phyloP scores from a whole-genome alignment of 345 rosid species.

The Citropsis articulata region DNA sequence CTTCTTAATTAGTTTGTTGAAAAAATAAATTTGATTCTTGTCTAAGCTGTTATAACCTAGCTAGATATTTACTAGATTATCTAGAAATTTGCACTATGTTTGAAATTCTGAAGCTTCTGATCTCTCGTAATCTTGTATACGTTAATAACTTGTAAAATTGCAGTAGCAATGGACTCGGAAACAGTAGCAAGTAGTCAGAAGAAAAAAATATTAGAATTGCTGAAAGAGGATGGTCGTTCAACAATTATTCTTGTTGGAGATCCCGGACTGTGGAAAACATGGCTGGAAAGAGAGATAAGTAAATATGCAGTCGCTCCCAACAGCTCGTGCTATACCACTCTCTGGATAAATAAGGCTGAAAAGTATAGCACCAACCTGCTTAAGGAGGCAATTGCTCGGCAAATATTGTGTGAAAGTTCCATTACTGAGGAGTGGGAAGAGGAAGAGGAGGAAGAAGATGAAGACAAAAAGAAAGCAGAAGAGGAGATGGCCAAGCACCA shows the following conservation, averaged over 20 bases:
- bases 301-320: neutral
- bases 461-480: neutral
- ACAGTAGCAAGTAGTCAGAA: neutral
- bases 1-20: too few species aligned
- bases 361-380: constrained; percentile 17
- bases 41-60: too few species aligned
- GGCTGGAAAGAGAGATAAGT: constrained; percentile 18
- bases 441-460: constrained; percentile 17
- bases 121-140: too few species aligned
- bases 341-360: constrained; percentile 32
- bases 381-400: constrained; percentile 32
- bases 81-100: too few species aligned
- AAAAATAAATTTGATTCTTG: too few species aligned
- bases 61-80: too few species aligned
- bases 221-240: neutral
- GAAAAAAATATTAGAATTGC: neutral
- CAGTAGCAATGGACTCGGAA: too few species aligned
- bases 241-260: constrained; percentile 25
- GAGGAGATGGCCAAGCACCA: too few species aligned
- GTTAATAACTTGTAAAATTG: too few species aligned
- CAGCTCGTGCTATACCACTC: constrained; percentile 4
- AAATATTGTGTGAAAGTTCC: constrained; percentile 24
- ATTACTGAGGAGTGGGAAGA: constrained; percentile 31
- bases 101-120: too few species aligned
- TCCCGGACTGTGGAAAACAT: constrained; percentile 23